Percentiles rank a stretch among this genome's conserved stretches.
Conservation (phyloP, 192 early-diverging fungal genomes). For the Fimicolochytrium jonesii region DNA sequence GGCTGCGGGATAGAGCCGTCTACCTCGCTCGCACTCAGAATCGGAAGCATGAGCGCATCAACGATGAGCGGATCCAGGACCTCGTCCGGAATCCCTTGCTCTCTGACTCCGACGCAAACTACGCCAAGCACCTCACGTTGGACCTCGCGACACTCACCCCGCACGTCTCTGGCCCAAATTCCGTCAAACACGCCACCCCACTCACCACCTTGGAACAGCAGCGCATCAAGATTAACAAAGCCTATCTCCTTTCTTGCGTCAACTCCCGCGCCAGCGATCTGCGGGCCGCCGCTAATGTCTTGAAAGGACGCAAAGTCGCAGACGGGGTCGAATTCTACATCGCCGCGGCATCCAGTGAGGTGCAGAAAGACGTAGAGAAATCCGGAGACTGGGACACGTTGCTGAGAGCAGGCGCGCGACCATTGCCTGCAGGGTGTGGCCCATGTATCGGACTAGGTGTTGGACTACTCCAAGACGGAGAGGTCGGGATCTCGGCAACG, state of each 20-base stretch:
- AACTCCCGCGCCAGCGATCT: constrained; percentile 92
- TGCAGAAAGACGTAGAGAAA: constrained; percentile 79
- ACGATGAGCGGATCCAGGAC: constrained; percentile 28
- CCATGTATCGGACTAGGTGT: constrained; percentile 93
- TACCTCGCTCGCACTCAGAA: constrained; percentile 29
- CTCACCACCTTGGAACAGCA: constrained; percentile 68
- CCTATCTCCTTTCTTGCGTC: constrained; percentile 92
- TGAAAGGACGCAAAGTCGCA: constrained; percentile 56
- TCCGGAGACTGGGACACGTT: constrained; percentile 86
- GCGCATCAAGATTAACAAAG: constrained; percentile 86
- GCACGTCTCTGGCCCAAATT: constrained; percentile 90
- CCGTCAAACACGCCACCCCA: constrained; percentile 88
- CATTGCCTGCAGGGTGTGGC: constrained; percentile 93
- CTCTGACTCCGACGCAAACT: constrained; percentile 56
- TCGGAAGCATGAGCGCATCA: constrained; percentile 41
- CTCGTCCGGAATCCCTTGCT: constrained; percentile 23
- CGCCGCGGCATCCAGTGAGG: constrained; percentile 89
- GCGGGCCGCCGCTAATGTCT: constrained; percentile 77
- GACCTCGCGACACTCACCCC: constrained; percentile 86
- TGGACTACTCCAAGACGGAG: constrained; percentile 90
- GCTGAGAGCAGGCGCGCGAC: constrained; percentile 81
- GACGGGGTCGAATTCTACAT: constrained; percentile 89
- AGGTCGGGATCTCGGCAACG: constrained; percentile 97
- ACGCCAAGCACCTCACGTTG: constrained; percentile 81
- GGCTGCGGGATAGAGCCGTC: constrained; percentile 61